Percentiles rank a stretch among this genome's conserved stretches.
These are phyloP conservation scores for Phytophthora syringae DNA, from an alignment of 352 stramenopile species.

Conservation along the genomic window DNA sequence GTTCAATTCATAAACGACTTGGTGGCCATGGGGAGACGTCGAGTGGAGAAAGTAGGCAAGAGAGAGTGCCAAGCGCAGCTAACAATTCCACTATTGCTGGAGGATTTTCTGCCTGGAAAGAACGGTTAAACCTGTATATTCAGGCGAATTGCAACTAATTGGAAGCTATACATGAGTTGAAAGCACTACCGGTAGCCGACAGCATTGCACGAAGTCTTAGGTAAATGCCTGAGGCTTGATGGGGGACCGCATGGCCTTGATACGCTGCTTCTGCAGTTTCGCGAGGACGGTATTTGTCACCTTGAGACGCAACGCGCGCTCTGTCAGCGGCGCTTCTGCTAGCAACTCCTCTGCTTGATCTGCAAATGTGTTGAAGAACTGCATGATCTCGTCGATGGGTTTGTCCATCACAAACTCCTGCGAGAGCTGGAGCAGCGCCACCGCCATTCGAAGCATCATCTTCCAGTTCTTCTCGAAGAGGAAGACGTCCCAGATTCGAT, in stretches of 20 bases:
- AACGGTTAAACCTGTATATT: not conserved
- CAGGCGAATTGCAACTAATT: no score
- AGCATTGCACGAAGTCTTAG: slow-evolving; percentile 1
- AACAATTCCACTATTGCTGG: slow-evolving; percentile 39
- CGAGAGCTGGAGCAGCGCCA: slow-evolving; percentile 75
- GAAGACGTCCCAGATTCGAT: slow-evolving; percentile 90
- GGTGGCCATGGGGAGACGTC: slow-evolving; percentile 34
- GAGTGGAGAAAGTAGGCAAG: slow-evolving; percentile 15
- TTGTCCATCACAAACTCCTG: slow-evolving; percentile 67
- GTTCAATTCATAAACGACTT: slow-evolving; percentile 46
- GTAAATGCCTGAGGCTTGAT: slow-evolving; percentile 24
- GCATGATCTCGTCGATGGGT: slow-evolving; percentile 85
- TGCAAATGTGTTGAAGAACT: slow-evolving; percentile 88
- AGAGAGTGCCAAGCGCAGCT: slow-evolving; percentile 37
- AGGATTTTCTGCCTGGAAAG: slow-evolving; percentile 37
- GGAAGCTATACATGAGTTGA: no score
- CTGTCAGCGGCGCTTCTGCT: slow-evolving; percentile 49
- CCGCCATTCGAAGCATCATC: slow-evolving; percentile 76
- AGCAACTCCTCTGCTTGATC: slow-evolving; percentile 63
- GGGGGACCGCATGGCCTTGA: slow-evolving; percentile 57
- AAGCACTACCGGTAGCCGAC: no score
- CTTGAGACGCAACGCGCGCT: slow-evolving; percentile 70
- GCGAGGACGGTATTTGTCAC: slow-evolving; percentile 79
- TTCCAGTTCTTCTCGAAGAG: slow-evolving; percentile 88
- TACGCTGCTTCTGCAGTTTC: slow-evolving; percentile 77